These are phyloP conservation scores for Salvia hispanica DNA, from an alignment of 257 asterid genomes.

Conservation along the genomic window DNA sequence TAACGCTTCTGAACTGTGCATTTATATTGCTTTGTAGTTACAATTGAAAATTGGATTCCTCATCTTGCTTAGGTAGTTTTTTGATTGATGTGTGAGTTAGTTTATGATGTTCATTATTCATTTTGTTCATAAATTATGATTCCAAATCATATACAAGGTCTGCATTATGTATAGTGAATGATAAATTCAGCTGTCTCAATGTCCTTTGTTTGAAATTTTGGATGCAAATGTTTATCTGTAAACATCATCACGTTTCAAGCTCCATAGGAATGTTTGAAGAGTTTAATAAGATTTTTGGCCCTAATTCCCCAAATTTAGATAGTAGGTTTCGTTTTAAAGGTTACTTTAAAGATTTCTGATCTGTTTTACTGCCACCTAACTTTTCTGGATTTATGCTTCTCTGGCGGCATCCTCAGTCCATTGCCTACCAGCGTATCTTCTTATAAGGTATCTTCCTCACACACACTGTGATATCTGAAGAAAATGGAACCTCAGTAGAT, in stretches of 20 bases:
- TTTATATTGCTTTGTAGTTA: not conserved
- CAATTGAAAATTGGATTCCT: not conserved
- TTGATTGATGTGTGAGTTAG: constrained; percentile 10
- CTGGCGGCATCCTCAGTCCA: constrained; percentile 60
- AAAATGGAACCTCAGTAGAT: not conserved
- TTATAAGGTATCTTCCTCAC: constrained; percentile 64
- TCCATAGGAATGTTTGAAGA: not conserved
- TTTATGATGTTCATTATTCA: constrained; percentile 3
- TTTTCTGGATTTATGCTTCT: constrained; percentile 25
- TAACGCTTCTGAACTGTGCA: constrained; percentile 13
- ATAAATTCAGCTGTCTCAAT: no score
- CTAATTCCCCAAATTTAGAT: constrained; percentile 2
- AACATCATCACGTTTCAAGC: not conserved
- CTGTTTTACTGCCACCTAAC: constrained; percentile 34
- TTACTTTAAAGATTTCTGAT: constrained; percentile 22
- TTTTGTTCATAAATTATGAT: constrained; percentile 4
- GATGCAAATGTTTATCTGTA: not conserved
- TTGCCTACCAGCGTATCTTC: constrained; percentile 87
- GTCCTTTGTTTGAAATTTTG: not conserved
- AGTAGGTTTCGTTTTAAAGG: constrained; percentile 1
- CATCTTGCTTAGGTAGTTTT: not conserved
- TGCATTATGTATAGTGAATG: not conserved
- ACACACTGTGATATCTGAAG: not conserved
- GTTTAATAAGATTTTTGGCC: constrained; percentile 4
- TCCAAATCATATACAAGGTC: not conserved